A percentile compares a stretch with the other conserved stretches of the same genome.
Conservation (phyloP, 441 rosid species). For the Raphanus hybrid region DNA sequence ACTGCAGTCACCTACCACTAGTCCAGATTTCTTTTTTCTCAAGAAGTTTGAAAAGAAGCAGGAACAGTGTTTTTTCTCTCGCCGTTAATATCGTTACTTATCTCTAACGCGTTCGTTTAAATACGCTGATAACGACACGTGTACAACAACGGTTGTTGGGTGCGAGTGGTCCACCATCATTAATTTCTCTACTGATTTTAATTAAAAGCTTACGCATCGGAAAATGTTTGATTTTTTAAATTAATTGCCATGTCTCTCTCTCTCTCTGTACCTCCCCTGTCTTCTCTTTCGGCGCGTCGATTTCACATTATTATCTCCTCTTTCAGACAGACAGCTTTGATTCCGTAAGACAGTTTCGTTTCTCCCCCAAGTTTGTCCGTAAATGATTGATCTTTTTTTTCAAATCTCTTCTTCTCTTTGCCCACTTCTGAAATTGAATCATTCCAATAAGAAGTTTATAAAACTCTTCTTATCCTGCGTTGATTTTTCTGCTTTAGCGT, state of each 20-base stretch:
- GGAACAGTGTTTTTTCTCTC: background rate
- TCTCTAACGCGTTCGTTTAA: background rate
- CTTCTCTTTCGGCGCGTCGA: conserved; percentile 14
- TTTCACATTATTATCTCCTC: conserved; percentile 15
- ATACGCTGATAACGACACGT: conserved; percentile 23
- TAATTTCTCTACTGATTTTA: conserved; percentile 24
- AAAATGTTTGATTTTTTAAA: conserved; percentile 12
- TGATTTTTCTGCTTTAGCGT: conserved; percentile 8
- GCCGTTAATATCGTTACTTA: conserved; percentile 33
- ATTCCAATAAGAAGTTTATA: background rate
- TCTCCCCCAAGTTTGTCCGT: conserved; percentile 9
- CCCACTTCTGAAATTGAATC: conserved; percentile 10
- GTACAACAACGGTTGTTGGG: conserved; percentile 1
- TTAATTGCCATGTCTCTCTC: background rate
- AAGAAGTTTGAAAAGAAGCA: background rate
- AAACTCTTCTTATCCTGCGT: conserved; percentile 9
- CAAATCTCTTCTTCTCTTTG: conserved; percentile 9
- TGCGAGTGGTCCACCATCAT: conserved; percentile 24
- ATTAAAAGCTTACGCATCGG: conserved; percentile 39
- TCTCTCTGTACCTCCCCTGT: too few species aligned
- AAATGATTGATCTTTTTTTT: background rate
- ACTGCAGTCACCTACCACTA: background rate
- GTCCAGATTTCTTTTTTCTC: background rate
- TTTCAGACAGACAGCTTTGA: conserved; percentile 33
- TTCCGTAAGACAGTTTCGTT: conserved; percentile 9